Conservation (phyloP, 176 grass and related monocot genomes). For the Raddia guianensis region DNA sequence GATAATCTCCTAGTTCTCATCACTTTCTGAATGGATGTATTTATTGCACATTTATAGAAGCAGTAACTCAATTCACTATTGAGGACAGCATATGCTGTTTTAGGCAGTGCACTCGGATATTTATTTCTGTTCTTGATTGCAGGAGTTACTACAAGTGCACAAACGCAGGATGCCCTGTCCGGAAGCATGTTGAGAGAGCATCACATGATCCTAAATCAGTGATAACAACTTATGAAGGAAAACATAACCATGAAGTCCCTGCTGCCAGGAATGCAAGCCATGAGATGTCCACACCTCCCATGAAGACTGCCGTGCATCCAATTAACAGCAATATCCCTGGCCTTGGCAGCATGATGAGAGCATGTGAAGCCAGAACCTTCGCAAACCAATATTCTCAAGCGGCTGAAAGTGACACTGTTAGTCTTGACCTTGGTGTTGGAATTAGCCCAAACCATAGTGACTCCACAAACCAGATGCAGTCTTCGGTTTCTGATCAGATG, state of each 20-base stretch:
- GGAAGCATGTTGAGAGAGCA: slow-evolving; percentile 99
- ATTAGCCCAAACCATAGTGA: slow-evolving; percentile 76
- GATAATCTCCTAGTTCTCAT: slow-evolving; percentile 5
- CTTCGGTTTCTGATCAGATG: slow-evolving; percentile 43
- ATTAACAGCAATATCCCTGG: slow-evolving; percentile 47
- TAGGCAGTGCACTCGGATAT: slow-evolving; percentile 9
- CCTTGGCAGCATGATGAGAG: slow-evolving; percentile 67
- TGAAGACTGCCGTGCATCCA: slow-evolving; percentile 48
- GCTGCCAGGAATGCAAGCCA: slow-evolving; percentile 74
- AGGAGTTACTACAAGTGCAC: slow-evolving; percentile 99
- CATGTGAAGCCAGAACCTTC: slow-evolving; percentile 52
- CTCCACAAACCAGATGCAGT: slow-evolving; percentile 45
- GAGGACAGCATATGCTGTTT: not conserved
- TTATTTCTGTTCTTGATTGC: slow-evolving; percentile 35
- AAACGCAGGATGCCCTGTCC: slow-evolving; percentile 83
- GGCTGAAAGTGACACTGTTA: slow-evolving; percentile 64
- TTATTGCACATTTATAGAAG: not conserved
- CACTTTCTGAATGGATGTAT: slow-evolving; percentile 1
- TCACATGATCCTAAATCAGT: slow-evolving; percentile 99
- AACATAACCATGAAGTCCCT: slow-evolving; percentile 99
- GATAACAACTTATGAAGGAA: slow-evolving; percentile 98
- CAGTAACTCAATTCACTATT: not conserved
- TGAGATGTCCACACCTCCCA: slow-evolving; percentile 46
- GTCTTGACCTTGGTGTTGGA: slow-evolving; percentile 93
- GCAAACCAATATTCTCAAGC: slow-evolving; percentile 61